Base-by-base conservation (phyloP, 2,329 filamentous ascomycete species). In the Fusarium tanahbumbuense region DNA sequence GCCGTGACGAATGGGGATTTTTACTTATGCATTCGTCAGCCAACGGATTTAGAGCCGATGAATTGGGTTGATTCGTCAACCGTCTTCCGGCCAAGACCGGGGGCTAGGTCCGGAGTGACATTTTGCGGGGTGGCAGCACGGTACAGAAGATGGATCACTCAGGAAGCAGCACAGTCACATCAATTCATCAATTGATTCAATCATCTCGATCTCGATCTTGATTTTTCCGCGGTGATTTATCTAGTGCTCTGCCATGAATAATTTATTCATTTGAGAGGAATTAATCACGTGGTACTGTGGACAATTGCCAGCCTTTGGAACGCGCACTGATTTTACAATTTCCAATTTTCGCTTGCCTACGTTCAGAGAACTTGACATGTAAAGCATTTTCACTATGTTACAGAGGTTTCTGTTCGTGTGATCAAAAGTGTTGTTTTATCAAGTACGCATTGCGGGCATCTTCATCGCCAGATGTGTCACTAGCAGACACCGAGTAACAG, bases 191-290 rank as follows among this genome's bases (percentile, higher is more conserved):
- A 37, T 3, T 7, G 34, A n/a, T 10, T 37, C 34, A 11, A 37
- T 12, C 1, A 7, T 37, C 10, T n/a, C 34, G 6, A 37, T n/a
- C 34, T 11, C 3, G 9, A 4, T 11, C 1, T n/a, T 34, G 15
- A 18, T 16, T 4, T 32, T 11, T n/a, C 0, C 34, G 9, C 0
- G 5, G 16, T 34, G 8, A 5, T 18, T 34, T 3, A 37, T 18
- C 34, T 11, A n/a, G 34, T n/a, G 6, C 18, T n/a, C 18, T 12
- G 6, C 10, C 5, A n/a, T 12, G 7, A 37, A 10, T 10, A 9
- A 10, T 11, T 37, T 37, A 37, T 37, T 7, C 8, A 10, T 23
- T 23, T 13, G 15, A 6, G 13, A 10, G 8, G 16, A 6, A 18
- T 37, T 11, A 4, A n/a, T 37, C 4, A 4, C 16, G 0, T 44